phyloP scores from a whole-genome alignment of 257 asterid genomes.

The Echites panduratus region DNA sequence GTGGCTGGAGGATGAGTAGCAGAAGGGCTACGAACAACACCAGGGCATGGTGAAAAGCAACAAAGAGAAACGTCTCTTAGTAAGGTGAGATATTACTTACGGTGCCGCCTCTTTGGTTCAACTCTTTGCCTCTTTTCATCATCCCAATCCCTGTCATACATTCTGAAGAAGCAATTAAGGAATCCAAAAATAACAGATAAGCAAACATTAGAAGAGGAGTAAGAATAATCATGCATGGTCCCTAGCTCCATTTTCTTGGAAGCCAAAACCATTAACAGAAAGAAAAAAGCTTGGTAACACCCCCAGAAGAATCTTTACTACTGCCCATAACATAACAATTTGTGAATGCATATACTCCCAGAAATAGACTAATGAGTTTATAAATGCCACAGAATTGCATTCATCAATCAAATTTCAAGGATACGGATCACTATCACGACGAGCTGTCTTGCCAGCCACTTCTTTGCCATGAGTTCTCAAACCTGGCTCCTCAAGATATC shows the following conservation, averaged over 20 bases:
- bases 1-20: neutral
- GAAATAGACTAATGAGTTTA: neutral
- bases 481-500: conserved; percentile 75
- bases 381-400: neutral
- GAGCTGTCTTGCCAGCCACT: conserved; percentile 56
- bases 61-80: neutral
- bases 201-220: neutral
- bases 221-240: neutral
- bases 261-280: too few species aligned
- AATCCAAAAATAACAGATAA: neutral
- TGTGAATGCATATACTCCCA: neutral
- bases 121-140: conserved; percentile 97
- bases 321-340: neutral
- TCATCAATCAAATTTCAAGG: conserved; percentile 33
- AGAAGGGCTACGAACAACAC: neutral
- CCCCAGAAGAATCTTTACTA: neutral
- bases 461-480: conserved; percentile 77
- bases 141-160: conserved; percentile 94
- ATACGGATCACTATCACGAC: conserved; percentile 89
- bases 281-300: too few species aligned
- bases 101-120: conserved; percentile 88
- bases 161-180: conserved; percentile 51
- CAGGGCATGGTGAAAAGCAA: neutral
- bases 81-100: conserved; percentile 37
- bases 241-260: neutral